Conservation (phyloP, 352 stramenopile species). For the Phytopythium ostracodes region DNA sequence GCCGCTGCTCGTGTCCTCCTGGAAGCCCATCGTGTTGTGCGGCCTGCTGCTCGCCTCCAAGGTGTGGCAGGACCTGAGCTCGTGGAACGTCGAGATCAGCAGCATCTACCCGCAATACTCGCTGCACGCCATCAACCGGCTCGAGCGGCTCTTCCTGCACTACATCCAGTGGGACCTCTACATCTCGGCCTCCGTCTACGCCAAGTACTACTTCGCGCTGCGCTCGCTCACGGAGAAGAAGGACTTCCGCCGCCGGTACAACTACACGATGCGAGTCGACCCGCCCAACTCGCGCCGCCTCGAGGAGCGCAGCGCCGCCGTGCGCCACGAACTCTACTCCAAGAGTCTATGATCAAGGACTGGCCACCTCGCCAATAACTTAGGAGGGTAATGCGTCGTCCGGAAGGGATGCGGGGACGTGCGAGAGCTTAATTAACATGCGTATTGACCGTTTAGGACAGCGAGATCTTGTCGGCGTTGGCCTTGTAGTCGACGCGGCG, state of each 20-base stretch:
- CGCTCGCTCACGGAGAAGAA: slow-evolving; percentile 90
- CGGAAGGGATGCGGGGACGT: slow-evolving; percentile 9
- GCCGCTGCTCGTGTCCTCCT: slow-evolving; percentile 93
- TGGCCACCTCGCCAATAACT: too few species aligned
- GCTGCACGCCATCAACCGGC: slow-evolving; percentile 95
- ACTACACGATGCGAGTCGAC: slow-evolving; percentile 87
- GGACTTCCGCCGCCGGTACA: slow-evolving; percentile 88
- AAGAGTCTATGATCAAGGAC: slow-evolving; percentile 81
- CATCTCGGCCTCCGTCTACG: slow-evolving; percentile 93
- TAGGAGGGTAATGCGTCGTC: too few species aligned
- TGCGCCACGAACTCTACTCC: slow-evolving; percentile 81
- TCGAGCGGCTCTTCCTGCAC: slow-evolving; percentile 96
- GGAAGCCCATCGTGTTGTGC: slow-evolving; percentile 97
- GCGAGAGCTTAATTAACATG: slow-evolving; percentile 6
- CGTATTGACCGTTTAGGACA: slow-evolving; percentile 16
- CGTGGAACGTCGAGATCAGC: slow-evolving; percentile 98
- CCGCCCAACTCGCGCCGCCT: slow-evolving; percentile 83
- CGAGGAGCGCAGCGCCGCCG: slow-evolving; percentile 78
- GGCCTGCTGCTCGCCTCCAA: slow-evolving; percentile 97
- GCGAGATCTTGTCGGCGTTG: slow-evolving; percentile 67
- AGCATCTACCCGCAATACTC: slow-evolving; percentile 98
- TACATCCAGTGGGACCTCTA: slow-evolving; percentile 99
- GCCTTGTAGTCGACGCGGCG: slow-evolving; percentile 83
- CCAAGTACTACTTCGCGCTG: slow-evolving; percentile 99
- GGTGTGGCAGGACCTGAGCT: slow-evolving; percentile 98